These are phyloP conservation scores for Starmerella vaccinii DNA, from an alignment of 805 yeast species.

Conservation along the genomic window DNA sequence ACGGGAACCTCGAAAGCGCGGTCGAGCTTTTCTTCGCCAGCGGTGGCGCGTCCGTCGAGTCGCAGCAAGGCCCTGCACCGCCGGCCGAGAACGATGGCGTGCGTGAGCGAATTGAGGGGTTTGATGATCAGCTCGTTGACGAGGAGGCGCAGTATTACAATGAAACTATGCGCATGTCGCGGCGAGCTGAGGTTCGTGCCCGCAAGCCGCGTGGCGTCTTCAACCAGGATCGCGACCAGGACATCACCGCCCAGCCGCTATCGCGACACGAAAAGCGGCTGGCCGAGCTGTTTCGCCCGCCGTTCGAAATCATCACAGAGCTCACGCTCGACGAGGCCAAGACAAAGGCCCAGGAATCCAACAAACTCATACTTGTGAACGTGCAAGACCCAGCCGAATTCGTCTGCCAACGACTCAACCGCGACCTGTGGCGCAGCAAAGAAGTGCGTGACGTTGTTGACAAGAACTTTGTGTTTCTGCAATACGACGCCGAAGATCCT, in stretches of 20 bases:
- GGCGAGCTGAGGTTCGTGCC: conserved; percentile 19
- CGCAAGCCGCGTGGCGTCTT: conserved; percentile 37
- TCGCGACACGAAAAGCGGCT: conserved; percentile 42
- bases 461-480: conserved; percentile 70
- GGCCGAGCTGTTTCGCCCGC: conserved; percentile 82
- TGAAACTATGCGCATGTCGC: conserved; percentile 21
- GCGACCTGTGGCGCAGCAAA: conserved; percentile 82
- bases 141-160: conserved; percentile 27
- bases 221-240: conserved; percentile 37
- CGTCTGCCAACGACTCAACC: conserved; percentile 76
- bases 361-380: conserved; percentile 79
- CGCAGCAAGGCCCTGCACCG: conserved; percentile 50
- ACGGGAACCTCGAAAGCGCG: conserved; percentile 70
- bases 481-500: conserved; percentile 68
- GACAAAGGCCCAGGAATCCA: conserved; percentile 46
- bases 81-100: conserved; percentile 40
- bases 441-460: conserved; percentile 54
- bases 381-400: conserved; percentile 80
- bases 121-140: conserved; percentile 67
- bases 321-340: conserved; percentile 67
- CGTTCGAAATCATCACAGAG: conserved; percentile 74
- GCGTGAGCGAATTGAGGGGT: conserved; percentile 67
- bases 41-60: conserved; percentile 36
- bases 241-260: conserved; percentile 11
- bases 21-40: conserved; percentile 69